These are phyloP conservation scores for Royoungia palumana DNA, from an alignment of 768 basidiomycete species.

Conservation along the genomic window DNA sequence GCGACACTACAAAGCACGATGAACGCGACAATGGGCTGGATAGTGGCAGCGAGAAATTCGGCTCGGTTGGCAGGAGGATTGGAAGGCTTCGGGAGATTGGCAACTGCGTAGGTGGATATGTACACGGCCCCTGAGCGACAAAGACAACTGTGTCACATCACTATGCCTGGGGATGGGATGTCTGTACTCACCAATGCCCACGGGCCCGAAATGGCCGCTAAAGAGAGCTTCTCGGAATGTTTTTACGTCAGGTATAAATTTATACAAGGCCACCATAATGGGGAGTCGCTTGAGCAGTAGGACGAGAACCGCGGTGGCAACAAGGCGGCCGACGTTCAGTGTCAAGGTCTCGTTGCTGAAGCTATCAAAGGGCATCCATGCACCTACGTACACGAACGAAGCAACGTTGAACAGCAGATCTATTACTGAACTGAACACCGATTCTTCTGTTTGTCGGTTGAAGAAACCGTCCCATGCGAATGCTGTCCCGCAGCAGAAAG, in stretches of 20 bases:
- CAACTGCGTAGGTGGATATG: constrained; percentile 79
- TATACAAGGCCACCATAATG: constrained; percentile 77
- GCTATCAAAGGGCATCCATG: constrained; percentile 90
- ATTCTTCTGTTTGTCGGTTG: constrained; percentile 90
- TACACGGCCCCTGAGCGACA: constrained; percentile 71
- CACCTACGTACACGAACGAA: constrained; percentile 93
- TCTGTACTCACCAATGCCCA: constrained; percentile 58
- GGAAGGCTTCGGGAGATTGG: constrained; percentile 48
- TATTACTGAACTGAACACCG: constrained; percentile 93
- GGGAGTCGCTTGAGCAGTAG: constrained; percentile 82
- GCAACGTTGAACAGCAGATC: constrained; percentile 95
- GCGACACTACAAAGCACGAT: constrained; percentile 91
- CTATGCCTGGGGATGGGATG: no score
- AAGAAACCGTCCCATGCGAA: constrained; percentile 98
- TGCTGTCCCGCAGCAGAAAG: constrained; percentile 92
- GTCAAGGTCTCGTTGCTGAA: constrained; percentile 67
- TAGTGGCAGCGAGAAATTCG: constrained; percentile 64
- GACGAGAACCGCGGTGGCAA: constrained; percentile 81
- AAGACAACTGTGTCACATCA: neutral
- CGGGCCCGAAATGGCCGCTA: constrained; percentile 92
- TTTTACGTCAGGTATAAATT: constrained; percentile 95
- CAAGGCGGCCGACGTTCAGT: constrained; percentile 77
- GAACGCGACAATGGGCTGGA: constrained; percentile 93
- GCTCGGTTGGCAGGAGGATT: constrained; percentile 53
- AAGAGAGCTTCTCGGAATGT: constrained; percentile 92